Percentiles rank a stretch among this genome's conserved stretches.
These are phyloP conservation scores for Panaeolus cyanescens DNA, from an alignment of 768 basidiomycete genomes.

Conservation along the genomic window DNA sequence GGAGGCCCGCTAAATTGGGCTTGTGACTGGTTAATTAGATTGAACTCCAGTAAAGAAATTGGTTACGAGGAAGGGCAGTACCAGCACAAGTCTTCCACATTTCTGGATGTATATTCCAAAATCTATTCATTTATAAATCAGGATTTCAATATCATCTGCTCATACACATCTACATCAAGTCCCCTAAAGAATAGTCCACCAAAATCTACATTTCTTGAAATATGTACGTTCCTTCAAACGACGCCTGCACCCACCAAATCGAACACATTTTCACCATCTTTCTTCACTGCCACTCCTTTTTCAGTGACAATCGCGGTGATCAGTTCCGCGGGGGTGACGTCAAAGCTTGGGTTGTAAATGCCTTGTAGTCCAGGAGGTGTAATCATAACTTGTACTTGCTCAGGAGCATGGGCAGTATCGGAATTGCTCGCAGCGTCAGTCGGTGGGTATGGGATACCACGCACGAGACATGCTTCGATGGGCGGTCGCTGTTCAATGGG, in stretches of 20 bases:
- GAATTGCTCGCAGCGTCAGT: conserved; percentile 21
- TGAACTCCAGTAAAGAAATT: too few relatives aligned
- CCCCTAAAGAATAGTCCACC: not conserved
- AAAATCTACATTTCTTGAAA: not conserved
- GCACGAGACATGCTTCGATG: conserved; percentile 85
- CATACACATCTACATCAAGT: not conserved
- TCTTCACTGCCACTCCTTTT: conserved; percentile 84
- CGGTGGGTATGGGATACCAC: conserved; percentile 70
- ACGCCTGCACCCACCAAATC: conserved; percentile 56
- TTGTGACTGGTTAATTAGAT: too few relatives aligned
- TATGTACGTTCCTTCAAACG: conserved; percentile 33
- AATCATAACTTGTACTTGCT: conserved; percentile 81
- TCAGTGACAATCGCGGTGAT: conserved; percentile 97
- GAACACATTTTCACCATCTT: conserved; percentile 55
- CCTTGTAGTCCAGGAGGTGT: conserved; percentile 68
- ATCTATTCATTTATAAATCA: too few relatives aligned
- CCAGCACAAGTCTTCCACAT: too few relatives aligned
- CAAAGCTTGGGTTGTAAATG: conserved; percentile 94
- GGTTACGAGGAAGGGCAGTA: too few relatives aligned
- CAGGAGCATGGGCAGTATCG: conserved; percentile 37
- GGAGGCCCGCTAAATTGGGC: too few relatives aligned
- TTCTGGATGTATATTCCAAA: too few relatives aligned
- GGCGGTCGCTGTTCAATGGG: conserved; percentile 92
- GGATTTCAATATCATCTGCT: too few relatives aligned
- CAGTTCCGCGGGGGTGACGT: conserved; percentile 91